Base-by-base conservation (phyloP, 2,329 filamentous ascomycete genomes). In the Leptodontidium sp. region DNA sequence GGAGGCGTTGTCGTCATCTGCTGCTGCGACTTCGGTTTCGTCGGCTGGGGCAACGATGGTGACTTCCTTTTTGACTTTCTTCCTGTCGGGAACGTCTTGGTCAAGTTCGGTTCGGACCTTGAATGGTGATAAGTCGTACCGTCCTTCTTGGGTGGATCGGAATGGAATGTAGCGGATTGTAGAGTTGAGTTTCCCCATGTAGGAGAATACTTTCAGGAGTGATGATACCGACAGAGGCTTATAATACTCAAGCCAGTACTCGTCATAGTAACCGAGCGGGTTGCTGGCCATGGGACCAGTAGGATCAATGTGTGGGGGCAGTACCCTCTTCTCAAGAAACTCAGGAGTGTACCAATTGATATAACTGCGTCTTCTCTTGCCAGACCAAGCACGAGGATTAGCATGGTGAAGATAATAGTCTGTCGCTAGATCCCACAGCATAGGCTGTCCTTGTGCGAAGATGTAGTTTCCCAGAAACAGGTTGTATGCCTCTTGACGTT, bases 201-300 rank as follows among this genome's bases (percentile, higher is more conserved):
- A 97, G 0, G 93, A 89, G 78, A 97, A 98, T 78, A 98, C 92
- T 78, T 98, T 99, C 15, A 90, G 87, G 73, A 98, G 93, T 0
- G 93, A 96, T 0, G 96, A 97, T 1, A 98, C 82, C 0, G 92
- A 93, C 8, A 93, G 86, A 0, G 96, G 96, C 15, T 94, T 90
- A 78, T 99, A 99, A 79, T 98, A 98, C 78, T 99, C 96, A 8
- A 96, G 84, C 96, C 96, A 99, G 80, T 97, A 99, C 79, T 98
- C 94, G 77, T 98, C 95, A 69, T 93, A 93, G 69, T 87, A 88
- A 3, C 85, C 68, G 12, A 78, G 65, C 21, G 76, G 71, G 47
- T 77, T 78, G n/a, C 64, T 61, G 1, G 72, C 61, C 17, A 69
- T 65, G 9, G 62, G 11, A 3, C 71, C 75, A 29, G 61, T 65